A percentile compares a stretch with the other conserved stretches of the same genome.
Evolutionary conservation across 495 filamentous ascomycete species (phyloP).

Genomic region (Hypoxylon trugodes): DNA sequence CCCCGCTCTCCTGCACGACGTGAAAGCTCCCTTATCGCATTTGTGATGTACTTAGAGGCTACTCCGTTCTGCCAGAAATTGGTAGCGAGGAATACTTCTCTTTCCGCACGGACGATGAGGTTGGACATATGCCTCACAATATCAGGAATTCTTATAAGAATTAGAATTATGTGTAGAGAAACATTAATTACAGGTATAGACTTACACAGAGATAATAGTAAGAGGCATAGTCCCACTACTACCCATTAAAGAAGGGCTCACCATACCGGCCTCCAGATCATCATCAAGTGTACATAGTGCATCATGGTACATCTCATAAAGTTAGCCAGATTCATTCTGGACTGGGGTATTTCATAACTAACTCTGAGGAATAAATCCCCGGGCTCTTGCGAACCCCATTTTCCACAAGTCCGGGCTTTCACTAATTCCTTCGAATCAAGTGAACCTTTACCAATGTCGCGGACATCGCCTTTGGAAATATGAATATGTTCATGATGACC

Average conservation of each 20-base stretch:
- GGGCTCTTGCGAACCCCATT: conserved; percentile 69
- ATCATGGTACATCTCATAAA: conserved; percentile 69
- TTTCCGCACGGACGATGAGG: conserved; percentile 74
- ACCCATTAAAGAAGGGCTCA: conserved; percentile 76
- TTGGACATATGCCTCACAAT: conserved; percentile 78
- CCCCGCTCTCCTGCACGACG: conserved; percentile 67
- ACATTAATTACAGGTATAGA: conserved; percentile 1
- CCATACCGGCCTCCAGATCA: conserved; percentile 63
- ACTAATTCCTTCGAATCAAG: conserved; percentile 55
- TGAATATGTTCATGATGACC: conserved; percentile 38
- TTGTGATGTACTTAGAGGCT: conserved; percentile 69
- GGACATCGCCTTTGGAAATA: conserved; percentile 32
- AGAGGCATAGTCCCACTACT: conserved; percentile 71
- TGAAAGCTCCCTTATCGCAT: conserved; percentile 74
- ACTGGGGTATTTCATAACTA: conserved; percentile 6
- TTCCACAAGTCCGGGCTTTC: conserved; percentile 66
- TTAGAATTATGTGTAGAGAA: neutral
- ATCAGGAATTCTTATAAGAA: conserved; percentile 63
- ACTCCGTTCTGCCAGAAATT: conserved; percentile 78
- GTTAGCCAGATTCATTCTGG: conserved; percentile 1
- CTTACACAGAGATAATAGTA: conserved; percentile 70
- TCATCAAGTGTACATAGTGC: conserved; percentile 67
- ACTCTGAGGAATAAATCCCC: conserved; percentile 73
- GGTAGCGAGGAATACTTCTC: conserved; percentile 75
- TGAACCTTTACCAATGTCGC: conserved; percentile 30